These are phyloP conservation scores for Aspergillus melleus DNA, from an alignment of 2,329 filamentous ascomycete species.

Conservation along the genomic window DNA sequence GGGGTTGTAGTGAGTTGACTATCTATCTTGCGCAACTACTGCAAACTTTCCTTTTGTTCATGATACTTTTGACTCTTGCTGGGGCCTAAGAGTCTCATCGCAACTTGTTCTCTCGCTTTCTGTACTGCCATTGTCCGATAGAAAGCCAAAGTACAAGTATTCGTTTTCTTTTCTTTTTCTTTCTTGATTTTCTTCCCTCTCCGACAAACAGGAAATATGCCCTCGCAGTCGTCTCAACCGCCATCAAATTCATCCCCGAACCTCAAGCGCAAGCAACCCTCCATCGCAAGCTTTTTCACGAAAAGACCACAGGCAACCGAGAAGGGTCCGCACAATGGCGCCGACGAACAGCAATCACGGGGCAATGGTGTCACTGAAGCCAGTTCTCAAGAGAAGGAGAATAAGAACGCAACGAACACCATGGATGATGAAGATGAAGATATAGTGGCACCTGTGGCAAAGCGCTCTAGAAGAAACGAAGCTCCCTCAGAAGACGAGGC, in stretches of 20 bases:
- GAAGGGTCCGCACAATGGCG: constrained; percentile 12
- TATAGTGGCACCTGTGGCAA: constrained; percentile 42
- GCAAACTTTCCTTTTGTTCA: not conserved
- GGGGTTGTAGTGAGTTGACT: not conserved
- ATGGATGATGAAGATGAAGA: constrained; percentile 41
- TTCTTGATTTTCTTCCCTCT: not conserved
- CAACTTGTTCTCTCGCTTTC: not conserved
- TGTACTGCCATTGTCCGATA: not conserved
- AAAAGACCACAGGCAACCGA: constrained; percentile 48
- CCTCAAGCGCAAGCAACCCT: constrained; percentile 58
- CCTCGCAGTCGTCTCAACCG: constrained; percentile 34
- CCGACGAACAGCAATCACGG: constrained; percentile 2
- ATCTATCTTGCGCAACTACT: not conserved
- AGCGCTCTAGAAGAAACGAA: constrained; percentile 37
- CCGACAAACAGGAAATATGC: constrained; percentile 20
- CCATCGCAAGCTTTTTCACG: constrained; percentile 83
- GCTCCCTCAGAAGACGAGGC: constrained; percentile 10
- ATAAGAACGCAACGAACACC: constrained; percentile 5
- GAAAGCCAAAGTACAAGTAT: not conserved
- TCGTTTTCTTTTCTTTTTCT: no score
- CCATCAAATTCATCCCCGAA: constrained; percentile 32
- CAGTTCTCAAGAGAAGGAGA: constrained; percentile 6
- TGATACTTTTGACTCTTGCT: not conserved
- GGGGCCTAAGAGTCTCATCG: not conserved
- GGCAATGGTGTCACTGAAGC: not conserved